Conservation (phyloP, 1,139 yeast species). For the Hyphopichia wangnamkhiaoensis region DNA sequence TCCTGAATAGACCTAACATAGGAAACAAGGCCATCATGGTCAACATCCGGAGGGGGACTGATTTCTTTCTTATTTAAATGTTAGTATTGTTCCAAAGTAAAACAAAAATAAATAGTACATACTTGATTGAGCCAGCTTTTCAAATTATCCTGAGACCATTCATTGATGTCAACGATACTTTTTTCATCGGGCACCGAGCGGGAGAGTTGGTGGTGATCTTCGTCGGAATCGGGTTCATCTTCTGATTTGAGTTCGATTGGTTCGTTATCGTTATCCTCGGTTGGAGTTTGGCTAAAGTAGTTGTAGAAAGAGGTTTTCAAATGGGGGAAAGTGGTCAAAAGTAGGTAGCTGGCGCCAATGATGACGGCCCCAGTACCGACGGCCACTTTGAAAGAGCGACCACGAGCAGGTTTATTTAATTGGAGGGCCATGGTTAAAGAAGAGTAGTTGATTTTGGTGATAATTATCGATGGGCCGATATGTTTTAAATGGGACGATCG, state of each 20-base stretch:
- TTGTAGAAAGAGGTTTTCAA: constrained; percentile 30
- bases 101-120: too few relatives aligned
- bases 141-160: constrained; percentile 43
- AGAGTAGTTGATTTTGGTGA: background rate
- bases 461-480: background rate
- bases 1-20: constrained; percentile 47
- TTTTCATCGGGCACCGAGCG: constrained; percentile 11
- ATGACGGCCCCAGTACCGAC: constrained; percentile 42
- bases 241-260: constrained; percentile 23
- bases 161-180: constrained; percentile 29
- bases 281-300: constrained; percentile 22
- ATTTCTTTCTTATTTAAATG: constrained; percentile 42
- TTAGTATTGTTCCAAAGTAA: too few relatives aligned
- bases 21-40: constrained; percentile 49
- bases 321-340: constrained; percentile 57
- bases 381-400: constrained; percentile 15
- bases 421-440: constrained; percentile 12
- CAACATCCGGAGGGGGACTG: constrained; percentile 47
- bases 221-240: constrained; percentile 7
- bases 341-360: constrained; percentile 45
- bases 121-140: constrained; percentile 36
- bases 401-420: constrained; percentile 9
- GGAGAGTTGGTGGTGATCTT: constrained; percentile 2
- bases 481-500: background rate
- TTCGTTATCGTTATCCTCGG: constrained; percentile 17